Base-by-base conservation (phyloP, 2,329 filamentous ascomycete species). In the Pyrenochaeta sp. region DNA sequence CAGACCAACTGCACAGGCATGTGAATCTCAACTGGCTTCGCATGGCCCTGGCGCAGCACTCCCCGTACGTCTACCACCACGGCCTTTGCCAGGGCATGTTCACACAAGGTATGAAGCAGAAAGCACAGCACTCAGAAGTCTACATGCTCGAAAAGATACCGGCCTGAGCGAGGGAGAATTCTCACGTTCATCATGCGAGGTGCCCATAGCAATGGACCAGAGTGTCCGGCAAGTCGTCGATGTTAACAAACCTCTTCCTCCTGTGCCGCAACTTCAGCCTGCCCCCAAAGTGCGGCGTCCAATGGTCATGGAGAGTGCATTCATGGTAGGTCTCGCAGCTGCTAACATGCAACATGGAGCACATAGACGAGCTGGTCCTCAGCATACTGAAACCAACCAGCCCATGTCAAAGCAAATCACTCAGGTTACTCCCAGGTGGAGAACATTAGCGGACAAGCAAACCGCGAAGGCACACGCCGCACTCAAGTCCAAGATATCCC, bases 401-500 rank as follows among this genome's bases (percentile, higher is more conserved):
- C 19, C 2, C 25, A 2, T 39, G 3, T 44, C 52, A 28, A 50
- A 43, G 43, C 39, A 45, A 42, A 22, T 30, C 12, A n/a, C 9
- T 10, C 30, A 49, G 3, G 25, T 19, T 9, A 19, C 28, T 27
- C 22, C 45, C 5, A 50, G 54, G 55, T 61, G 54, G 58, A 61
- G 50, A 42, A 24, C 48, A 2, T 36, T 46, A 22, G 24, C 49
- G 13, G 52, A 46, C 36, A 58, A 56, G 28, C 43, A 51, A 22
- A 43, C 43, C n/a, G 8, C 24, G 1, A 57, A 57, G 44, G 40
- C 50, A 5, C 54, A 54, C 22, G 36, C 30, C 3, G 32, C 46
- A 1, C 47, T 71, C 5, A 74, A 74, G 49, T 49, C 63, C 2
- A 64, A 65, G 12, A 74, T 75, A 15, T 72, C 70, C 6, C 48